These are phyloP conservation scores for Leucosporidium scottii DNA, from an alignment of 768 basidiomycete species.

Conservation along the genomic window DNA sequence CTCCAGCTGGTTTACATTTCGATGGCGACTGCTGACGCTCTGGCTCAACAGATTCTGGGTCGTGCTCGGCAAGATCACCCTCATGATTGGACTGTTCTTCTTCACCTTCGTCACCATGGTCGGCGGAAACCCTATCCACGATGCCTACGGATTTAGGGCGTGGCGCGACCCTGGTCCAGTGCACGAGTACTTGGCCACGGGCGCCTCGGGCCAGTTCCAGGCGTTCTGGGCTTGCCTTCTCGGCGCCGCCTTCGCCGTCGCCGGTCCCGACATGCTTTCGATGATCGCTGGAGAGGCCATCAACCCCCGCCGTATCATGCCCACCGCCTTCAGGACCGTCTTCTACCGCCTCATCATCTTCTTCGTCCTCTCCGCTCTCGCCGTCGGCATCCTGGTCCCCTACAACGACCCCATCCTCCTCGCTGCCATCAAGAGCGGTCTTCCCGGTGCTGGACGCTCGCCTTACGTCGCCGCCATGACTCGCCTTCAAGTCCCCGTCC, in stretches of 20 bases:
- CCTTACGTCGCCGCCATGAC: conserved; percentile 75
- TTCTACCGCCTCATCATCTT: conserved; percentile 69
- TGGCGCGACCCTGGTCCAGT: conserved; percentile 32
- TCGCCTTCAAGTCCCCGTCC: conserved; percentile 22
- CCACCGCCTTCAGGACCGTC: conserved; percentile 57
- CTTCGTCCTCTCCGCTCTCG: conserved; percentile 56
- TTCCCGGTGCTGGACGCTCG: not conserved
- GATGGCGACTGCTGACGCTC: too few relatives aligned
- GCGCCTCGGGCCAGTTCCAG: not conserved
- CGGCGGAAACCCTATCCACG: not conserved
- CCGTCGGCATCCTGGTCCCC: conserved; percentile 79
- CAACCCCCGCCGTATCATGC: conserved; percentile 46
- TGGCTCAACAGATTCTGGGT: not conserved
- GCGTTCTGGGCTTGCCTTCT: conserved; percentile 49
- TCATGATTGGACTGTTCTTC: not conserved
- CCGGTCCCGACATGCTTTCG: conserved; percentile 44
- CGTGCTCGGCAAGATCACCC: conserved; percentile 1
- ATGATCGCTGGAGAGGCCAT: conserved; percentile 45
- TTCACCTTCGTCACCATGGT: conserved; percentile 2
- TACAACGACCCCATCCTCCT: conserved; percentile 52
- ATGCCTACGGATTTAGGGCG: conserved; percentile 39
- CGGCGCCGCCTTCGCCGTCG: conserved; percentile 51
- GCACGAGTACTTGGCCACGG: conserved; percentile 39
- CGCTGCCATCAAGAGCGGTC: not conserved
- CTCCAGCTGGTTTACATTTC: too few relatives aligned